A percentile compares a stretch with the other conserved stretches of the same genome.
Conservation (phyloP, 495 filamentous ascomycete species). For the Apiosordaria backusii region DNA sequence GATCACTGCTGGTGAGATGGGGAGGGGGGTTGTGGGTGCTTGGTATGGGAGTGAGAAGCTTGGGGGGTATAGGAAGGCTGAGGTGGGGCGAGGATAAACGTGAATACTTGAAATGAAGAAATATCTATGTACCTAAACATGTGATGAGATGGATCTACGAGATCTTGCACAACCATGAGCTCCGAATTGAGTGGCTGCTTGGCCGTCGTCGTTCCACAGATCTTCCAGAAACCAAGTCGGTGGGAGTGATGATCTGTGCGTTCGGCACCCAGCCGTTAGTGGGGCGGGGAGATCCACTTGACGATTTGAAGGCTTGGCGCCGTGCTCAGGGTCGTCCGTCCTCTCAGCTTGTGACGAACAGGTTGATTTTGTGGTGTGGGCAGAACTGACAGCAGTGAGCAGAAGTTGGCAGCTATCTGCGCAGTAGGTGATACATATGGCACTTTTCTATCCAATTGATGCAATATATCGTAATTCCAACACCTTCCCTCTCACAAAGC, state of each 20-base stretch:
- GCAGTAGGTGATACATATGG: too few species aligned
- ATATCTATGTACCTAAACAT: too few species aligned
- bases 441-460: too few species aligned
- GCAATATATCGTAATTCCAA: too few species aligned
- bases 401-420: too few species aligned
- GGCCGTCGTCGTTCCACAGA: background rate
- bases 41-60: constrained; percentile 38
- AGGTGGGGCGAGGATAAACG: too few species aligned
- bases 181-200: background rate
- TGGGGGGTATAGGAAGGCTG: constrained; percentile 12
- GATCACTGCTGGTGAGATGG: constrained; percentile 34
- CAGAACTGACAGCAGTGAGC: too few species aligned
- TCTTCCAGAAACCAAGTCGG: background rate
- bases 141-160: too few species aligned
- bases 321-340: background rate
- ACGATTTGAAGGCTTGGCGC: background rate
- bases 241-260: background rate
- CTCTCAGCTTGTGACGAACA: background rate
- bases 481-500: too few species aligned
- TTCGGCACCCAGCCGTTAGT: background rate
- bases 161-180: background rate
- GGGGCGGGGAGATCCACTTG: background rate
- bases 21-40: constrained; percentile 30
- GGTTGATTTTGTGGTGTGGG: too few species aligned
- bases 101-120: too few species aligned